phyloP scores from a whole-genome alignment of 371 early-diverging fungal genomes.

The Encephalitozoon cuniculi region DNA sequence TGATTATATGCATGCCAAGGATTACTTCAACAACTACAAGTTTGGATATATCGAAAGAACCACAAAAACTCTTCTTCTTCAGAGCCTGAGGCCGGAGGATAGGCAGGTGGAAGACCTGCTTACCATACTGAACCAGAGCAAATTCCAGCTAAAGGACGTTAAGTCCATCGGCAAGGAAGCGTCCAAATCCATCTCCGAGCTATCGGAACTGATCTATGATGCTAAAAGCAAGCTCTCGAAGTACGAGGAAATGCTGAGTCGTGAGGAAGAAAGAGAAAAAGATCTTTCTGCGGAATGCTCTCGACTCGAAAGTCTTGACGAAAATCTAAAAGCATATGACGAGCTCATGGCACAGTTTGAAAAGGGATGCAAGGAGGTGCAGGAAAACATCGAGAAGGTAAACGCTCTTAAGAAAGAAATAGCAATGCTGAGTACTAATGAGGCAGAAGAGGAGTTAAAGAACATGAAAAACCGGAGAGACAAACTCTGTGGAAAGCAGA shows the following conservation, averaged over 20 bases:
- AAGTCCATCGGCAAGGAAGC: constrained; percentile 38
- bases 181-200: constrained; percentile 32
- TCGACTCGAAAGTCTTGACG: constrained; percentile 3
- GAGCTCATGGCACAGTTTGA: constrained; percentile 24
- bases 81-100: constrained; percentile 25
- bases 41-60: constrained; percentile 52
- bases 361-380: constrained; percentile 2
- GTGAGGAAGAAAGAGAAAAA: not conserved
- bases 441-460: constrained; percentile 20
- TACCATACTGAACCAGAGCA: constrained; percentile 24
- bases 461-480: constrained; percentile 12
- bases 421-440: not conserved
- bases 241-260: not conserved
- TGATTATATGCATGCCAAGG: constrained; percentile 51
- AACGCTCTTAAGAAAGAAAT: not conserved
- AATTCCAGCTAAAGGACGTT: constrained; percentile 40
- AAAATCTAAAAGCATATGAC: constrained; percentile 14
- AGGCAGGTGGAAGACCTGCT: not conserved
- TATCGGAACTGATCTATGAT: constrained; percentile 19
- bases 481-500: constrained; percentile 22
- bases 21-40: constrained; percentile 53
- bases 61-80: constrained; percentile 47
- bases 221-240: not conserved
- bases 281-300: constrained; percentile 3
- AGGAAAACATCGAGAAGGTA: not conserved